Conservation (phyloP, 371 early-diverging fungal genomes). For the Circinella minor region DNA sequence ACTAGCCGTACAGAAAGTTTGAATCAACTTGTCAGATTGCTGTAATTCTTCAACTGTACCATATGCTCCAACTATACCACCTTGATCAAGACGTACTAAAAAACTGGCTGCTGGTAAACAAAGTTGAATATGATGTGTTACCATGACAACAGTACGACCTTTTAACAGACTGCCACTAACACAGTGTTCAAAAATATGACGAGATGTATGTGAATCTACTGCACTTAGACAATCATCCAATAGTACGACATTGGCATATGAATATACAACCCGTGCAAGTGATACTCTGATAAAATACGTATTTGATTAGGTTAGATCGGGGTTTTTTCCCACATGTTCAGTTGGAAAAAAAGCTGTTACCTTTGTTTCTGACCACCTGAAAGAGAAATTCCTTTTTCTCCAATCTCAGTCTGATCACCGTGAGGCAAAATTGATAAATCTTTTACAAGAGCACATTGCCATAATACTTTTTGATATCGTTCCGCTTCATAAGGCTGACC, state of each 20-base stretch:
- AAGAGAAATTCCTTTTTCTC: conserved; percentile 76
- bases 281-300: conserved; percentile 41
- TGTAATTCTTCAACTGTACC: conserved; percentile 40
- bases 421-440: conserved; percentile 79
- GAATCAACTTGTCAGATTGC: conserved; percentile 33
- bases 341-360: not conserved
- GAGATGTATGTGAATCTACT: conserved; percentile 84
- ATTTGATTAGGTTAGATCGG: no score
- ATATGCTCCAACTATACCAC: conserved; percentile 50
- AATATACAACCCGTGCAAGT: conserved; percentile 80
- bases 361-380: conserved; percentile 76
- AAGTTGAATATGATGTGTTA: conserved; percentile 83
- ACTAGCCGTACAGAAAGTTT: not conserved
- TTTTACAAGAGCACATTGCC: conserved; percentile 64
- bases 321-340: no score
- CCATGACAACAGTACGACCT: conserved; percentile 78
- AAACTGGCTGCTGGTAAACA: conserved; percentile 69
- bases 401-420: conserved; percentile 89
- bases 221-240: conserved; percentile 84
- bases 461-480: conserved; percentile 71
- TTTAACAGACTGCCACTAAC: conserved; percentile 64
- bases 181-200: conserved; percentile 69
- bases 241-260: conserved; percentile 64
- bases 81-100: conserved; percentile 60
- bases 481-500: conserved; percentile 69